Evolutionary conservation across 2,329 filamentous ascomycete species (phyloP).

Genomic region (Colletotrichum spinosum): DNA sequence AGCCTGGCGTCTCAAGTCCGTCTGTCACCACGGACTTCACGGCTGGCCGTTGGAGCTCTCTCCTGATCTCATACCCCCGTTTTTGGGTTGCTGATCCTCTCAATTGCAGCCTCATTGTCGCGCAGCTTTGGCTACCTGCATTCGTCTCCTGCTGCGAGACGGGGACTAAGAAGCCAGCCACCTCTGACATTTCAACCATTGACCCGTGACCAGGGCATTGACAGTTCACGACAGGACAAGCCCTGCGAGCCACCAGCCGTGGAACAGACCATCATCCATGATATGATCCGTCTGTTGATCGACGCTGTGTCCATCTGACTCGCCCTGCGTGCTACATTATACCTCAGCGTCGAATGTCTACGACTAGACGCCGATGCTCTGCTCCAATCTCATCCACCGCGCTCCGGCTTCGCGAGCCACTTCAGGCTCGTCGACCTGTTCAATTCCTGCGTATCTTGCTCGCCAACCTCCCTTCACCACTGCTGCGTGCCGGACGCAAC

Average conservation of each 20-base stretch:
- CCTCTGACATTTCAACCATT: conserved; percentile 12
- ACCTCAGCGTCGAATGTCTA: conserved; percentile 11
- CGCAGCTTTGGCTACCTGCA: conserved; percentile 25
- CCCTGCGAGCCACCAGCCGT: conserved; percentile 28
- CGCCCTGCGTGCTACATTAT: conserved; percentile 13
- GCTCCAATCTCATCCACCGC: conserved; percentile 21
- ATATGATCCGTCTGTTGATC: conserved; percentile 21
- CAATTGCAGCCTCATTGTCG: conserved; percentile 3
- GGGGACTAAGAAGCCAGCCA: conserved; percentile 10
- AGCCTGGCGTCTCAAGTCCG: conserved; percentile 11
- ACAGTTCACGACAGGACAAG: conserved; percentile 33
- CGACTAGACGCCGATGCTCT: conserved; percentile 13
- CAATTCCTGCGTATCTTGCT: not conserved
- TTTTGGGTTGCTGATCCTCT: conserved; percentile 3
- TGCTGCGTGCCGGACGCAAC: conserved; percentile 17
- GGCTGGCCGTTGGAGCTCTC: conserved; percentile 9
- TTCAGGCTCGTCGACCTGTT: not conserved
- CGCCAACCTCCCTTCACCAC: conserved; percentile 4
- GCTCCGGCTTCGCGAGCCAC: conserved; percentile 10
- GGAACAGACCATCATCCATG: conserved; percentile 8
- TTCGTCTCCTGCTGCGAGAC: conserved; percentile 15
- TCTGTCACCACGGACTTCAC: conserved; percentile 20
- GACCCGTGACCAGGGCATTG: conserved; percentile 23
- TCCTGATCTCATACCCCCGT: conserved; percentile 20
- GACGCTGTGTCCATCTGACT: conserved; percentile 20